Base-by-base conservation (phyloP, 306 rosid species). In the Clitoria ternatea region DNA sequence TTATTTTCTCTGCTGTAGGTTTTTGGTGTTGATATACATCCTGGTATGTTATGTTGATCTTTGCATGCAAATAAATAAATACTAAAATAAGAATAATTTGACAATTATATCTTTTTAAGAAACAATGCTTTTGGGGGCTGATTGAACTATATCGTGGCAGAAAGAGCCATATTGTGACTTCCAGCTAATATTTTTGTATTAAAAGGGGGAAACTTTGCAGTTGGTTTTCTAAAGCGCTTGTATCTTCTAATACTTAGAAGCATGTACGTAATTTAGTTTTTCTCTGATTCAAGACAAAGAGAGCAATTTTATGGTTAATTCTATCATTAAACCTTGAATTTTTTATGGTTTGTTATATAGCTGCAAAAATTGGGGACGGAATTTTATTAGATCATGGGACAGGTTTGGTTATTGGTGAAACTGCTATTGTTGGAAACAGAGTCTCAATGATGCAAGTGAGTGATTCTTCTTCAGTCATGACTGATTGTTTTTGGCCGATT, bases 331-430 rank as follows among this genome's bases (percentile, higher is more conserved):
- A 73, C 9, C 50, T 43, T 53, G 18, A 6, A 0, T 2, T 54
- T 54, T 61, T 24, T 12, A 32, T 44, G 23, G 14, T 27, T 27
- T 20, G 14, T 5, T 7, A 22, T 83, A 13, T 70, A 90, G 96
- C 94, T 76, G 88, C 96, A 20, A 83, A 66, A 80, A 82, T 88
- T 79, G 96, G 96, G 35, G 91, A 90, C 67, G 94, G 85, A 60
- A 88, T 90, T 64, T 57, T 90, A 55, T 79, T 90, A 82, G 96
- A 90, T 82, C 96, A 90, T 68, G 94, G 77, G 2, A 88, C 91
- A 3, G 91, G 94, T 62, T 79, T 90, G 70, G 96, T 90, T 72
- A 86, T 90, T 74, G 96, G 96, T 37, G 96, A 90, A 82, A 90
- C 96, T 76, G 88, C 94, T 72, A 77, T 80, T 36, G 70, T 88